These are phyloP conservation scores for Pseudoneurospora amorphoporcata DNA, from an alignment of 495 filamentous ascomycete genomes.

Conservation along the genomic window DNA sequence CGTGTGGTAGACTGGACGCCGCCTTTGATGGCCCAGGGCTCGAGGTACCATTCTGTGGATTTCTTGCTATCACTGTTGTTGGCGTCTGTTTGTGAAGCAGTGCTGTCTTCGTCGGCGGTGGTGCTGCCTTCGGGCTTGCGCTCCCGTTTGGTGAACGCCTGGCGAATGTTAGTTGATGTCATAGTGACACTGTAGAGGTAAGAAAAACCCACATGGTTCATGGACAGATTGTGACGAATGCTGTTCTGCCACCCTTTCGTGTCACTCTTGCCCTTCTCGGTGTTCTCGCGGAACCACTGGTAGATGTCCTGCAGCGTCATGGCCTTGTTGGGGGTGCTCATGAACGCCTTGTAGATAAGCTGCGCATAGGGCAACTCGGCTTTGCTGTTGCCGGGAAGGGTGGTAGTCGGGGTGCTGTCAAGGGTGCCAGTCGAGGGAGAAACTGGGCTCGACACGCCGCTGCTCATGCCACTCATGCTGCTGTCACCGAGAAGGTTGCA, in stretches of 20 bases:
- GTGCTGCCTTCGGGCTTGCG: slow-evolving; percentile 10
- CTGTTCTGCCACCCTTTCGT: slow-evolving; percentile 92
- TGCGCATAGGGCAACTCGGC: slow-evolving; percentile 65
- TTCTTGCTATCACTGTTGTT: slow-evolving; percentile 20
- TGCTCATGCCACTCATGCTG: neutral
- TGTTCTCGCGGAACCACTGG: slow-evolving; percentile 77
- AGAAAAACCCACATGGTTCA: slow-evolving; percentile 69
- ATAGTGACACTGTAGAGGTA: neutral
- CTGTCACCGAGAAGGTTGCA: neutral
- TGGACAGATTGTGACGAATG: slow-evolving; percentile 92
- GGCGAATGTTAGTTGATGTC: neutral
- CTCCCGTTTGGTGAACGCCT: slow-evolving; percentile 38
- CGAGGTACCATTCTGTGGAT: slow-evolving; percentile 33
- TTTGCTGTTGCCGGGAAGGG: slow-evolving; percentile 13
- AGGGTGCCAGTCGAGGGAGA: neutral
- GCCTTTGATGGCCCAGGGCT: slow-evolving; percentile 24
- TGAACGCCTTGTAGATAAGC: slow-evolving; percentile 69
- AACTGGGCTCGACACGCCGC: slow-evolving; percentile 2
- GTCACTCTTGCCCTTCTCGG: slow-evolving; percentile 55
- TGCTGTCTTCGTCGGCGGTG: slow-evolving; percentile 1
- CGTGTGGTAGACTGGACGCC: slow-evolving; percentile 39
- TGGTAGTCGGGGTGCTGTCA: neutral
- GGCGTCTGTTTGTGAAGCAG: slow-evolving; percentile 1
- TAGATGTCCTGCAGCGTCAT: slow-evolving; percentile 85
- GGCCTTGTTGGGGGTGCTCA: slow-evolving; percentile 47